Evolutionary conservation across 2,329 filamentous ascomycete species (phyloP).

Genomic region (Seiridium unicorne): DNA sequence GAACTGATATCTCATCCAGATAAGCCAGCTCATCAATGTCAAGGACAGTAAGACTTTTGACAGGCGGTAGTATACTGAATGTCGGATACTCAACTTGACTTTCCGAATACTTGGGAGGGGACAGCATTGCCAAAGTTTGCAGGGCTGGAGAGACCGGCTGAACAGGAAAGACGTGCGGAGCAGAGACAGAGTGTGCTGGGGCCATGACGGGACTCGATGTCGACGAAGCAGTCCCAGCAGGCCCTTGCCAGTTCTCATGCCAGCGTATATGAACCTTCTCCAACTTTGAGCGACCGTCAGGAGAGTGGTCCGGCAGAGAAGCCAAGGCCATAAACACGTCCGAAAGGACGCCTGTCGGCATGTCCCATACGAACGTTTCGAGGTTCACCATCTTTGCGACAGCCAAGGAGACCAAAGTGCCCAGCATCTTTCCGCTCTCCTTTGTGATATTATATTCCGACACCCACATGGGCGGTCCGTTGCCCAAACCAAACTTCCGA

Average conservation of each 20-base stretch:
- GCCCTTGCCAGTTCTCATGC: conserved; percentile 67
- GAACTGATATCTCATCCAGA: conserved; percentile 76
- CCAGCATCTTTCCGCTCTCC: conserved; percentile 86
- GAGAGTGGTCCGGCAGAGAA: conserved; percentile 54
- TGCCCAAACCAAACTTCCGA: conserved; percentile 81
- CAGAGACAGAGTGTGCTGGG: conserved; percentile 21
- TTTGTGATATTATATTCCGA: conserved; percentile 80
- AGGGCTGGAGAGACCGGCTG: conserved; percentile 23
- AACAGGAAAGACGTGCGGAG: conserved; percentile 18
- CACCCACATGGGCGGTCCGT: conserved; percentile 76
- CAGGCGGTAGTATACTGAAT: conserved; percentile 72
- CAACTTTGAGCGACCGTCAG: conserved; percentile 61
- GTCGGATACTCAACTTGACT: conserved; percentile 73
- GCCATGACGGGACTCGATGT: conserved; percentile 21
- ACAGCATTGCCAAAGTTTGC: conserved; percentile 12
- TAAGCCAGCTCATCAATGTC: conserved; percentile 84
- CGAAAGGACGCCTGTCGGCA: conserved; percentile 79
- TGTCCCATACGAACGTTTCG: conserved; percentile 83
- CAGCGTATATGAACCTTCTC: conserved; percentile 78
- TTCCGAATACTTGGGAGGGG: conserved; percentile 47
- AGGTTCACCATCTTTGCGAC: conserved; percentile 80
- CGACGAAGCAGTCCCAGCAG: conserved; percentile 32
- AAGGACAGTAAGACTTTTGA: conserved; percentile 73
- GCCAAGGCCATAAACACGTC: conserved; percentile 80
- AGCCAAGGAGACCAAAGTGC: conserved; percentile 74